Evolutionary conservation across 2,329 filamentous ascomycete genomes (phyloP).

Genomic region (Hypoxylon sp.): DNA sequence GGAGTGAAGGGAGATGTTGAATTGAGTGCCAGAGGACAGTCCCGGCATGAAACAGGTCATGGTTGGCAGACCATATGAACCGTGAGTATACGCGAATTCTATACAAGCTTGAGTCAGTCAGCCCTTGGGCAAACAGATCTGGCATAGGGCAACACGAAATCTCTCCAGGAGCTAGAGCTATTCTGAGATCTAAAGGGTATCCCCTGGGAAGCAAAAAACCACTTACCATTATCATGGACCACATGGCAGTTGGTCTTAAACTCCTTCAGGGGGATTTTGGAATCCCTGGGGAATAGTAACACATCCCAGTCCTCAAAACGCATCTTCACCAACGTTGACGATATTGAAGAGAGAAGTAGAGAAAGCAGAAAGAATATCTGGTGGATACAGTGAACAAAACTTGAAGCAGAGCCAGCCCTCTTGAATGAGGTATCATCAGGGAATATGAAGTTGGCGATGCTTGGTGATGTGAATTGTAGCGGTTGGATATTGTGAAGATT

Average conservation of each 20-base stretch:
- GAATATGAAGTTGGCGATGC: conserved; percentile 37
- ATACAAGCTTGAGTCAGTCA: conserved; percentile 31
- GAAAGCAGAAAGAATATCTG: conserved; percentile 42
- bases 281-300: conserved; percentile 79
- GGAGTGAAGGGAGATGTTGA: conserved; percentile 81
- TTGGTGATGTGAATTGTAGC: conserved; percentile 42
- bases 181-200: background rate
- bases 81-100: conserved; percentile 69
- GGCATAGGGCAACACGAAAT: background rate
- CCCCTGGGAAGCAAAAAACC: background rate
- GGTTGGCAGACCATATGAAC: conserved; percentile 70
- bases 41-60: conserved; percentile 81
- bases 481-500: conserved; percentile 23
- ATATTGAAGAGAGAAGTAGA: conserved; percentile 44
- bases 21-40: conserved; percentile 69
- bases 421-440: conserved; percentile 35
- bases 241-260: conserved; percentile 85
- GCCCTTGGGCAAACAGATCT: background rate
- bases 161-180: background rate
- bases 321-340: conserved; percentile 67
- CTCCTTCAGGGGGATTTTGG: conserved; percentile 81
- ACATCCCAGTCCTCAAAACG: conserved; percentile 90
- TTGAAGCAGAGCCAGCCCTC: conserved; percentile 42
- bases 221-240: conserved; percentile 66
- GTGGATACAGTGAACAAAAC: conserved; percentile 48